Base-by-base conservation (phyloP, 2,329 filamentous ascomycete genomes). In the Fusarium redolens region DNA sequence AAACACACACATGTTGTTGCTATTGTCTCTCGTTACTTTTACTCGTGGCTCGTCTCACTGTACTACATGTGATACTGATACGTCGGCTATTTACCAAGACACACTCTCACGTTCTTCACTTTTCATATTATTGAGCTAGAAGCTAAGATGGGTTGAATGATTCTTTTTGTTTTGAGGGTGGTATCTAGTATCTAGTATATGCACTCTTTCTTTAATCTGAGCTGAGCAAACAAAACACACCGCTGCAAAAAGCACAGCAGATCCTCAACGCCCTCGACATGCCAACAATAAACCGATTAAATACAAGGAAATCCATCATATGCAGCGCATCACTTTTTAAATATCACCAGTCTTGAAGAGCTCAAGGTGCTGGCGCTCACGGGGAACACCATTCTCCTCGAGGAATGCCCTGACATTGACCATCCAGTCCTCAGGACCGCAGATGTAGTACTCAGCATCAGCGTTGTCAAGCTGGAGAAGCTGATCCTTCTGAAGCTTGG, bases 351-450 rank as follows among this genome's bases (percentile, higher is more conserved):
- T 90, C n/a, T 86, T 87, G 73, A 93, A 94, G 35, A 92, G 80
- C 81, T 95, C 92, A 73, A 93, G 85, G 76, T 90, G 87, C 61
- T 93, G 86, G 72, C 89, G 87, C 35, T 86, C 85, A n/a, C 81
- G 80, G 3, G 83, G 80, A 3, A 94, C 91, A 1, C 91, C 91
- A 61, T 84, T 81, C 5, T 76, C 82, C 73, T 85, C 81, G 63
- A 95, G 82, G 73, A 83, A 85, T 12, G 81, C 80, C 71, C 88
- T 83, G 28, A 88, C 83, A 41, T 89, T 87, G 14, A 86, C 75
- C 93, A 95, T 95, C 84, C 94, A 95, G 12, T 80, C 78, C 67
- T 86, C 85, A 0, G 93, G 92, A 0, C 93, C 93, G 77, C 93
- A 95, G 59, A 93, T 82, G 75, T 89, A 95, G 80, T 94, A 95